These are phyloP conservation scores for Trichocladium uniseriatum DNA, from an alignment of 495 filamentous ascomycete genomes.

Conservation along the genomic window DNA sequence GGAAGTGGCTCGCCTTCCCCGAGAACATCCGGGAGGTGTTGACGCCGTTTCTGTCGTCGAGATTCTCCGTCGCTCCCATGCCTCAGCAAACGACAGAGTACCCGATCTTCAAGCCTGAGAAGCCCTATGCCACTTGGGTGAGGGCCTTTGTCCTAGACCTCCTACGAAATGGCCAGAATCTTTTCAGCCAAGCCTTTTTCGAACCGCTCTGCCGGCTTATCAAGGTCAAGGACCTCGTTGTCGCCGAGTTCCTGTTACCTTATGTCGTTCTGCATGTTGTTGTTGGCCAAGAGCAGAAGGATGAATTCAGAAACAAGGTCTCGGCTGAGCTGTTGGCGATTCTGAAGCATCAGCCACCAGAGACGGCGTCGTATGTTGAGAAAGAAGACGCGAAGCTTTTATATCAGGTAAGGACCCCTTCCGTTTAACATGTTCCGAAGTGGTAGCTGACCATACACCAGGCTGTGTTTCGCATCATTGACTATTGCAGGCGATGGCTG, in stretches of 20 bases:
- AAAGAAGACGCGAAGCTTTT: slow-evolving; percentile 66
- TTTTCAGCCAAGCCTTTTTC: slow-evolving; percentile 66
- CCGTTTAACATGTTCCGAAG: neutral
- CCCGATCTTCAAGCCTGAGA: slow-evolving; percentile 59
- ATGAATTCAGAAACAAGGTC: slow-evolving; percentile 56
- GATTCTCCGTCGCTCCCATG: slow-evolving; percentile 59
- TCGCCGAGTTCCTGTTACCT: slow-evolving; percentile 77
- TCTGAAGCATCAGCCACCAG: slow-evolving; percentile 50
- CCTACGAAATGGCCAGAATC: slow-evolving; percentile 58
- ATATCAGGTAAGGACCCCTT: slow-evolving; percentile 56
- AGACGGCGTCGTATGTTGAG: slow-evolving; percentile 42
- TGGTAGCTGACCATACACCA: slow-evolving; percentile 25
- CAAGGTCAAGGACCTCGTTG: slow-evolving; percentile 69
- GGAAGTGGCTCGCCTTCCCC: slow-evolving; percentile 67
- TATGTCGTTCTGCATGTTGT: slow-evolving; percentile 74
- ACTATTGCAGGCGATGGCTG: slow-evolving; percentile 84
- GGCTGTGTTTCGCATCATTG: slow-evolving; percentile 83
- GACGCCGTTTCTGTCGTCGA: slow-evolving; percentile 76
- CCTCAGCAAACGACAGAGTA: slow-evolving; percentile 50
- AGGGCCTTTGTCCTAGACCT: slow-evolving; percentile 71
- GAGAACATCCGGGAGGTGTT: slow-evolving; percentile 66
- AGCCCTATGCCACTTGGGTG: slow-evolving; percentile 73
- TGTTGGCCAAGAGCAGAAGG: slow-evolving; percentile 50
- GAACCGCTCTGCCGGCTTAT: slow-evolving; percentile 70
- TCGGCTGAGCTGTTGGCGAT: slow-evolving; percentile 62